phyloP scores from a whole-genome alignment of 495 filamentous ascomycete genomes.

The Choiromyces venosus region DNA sequence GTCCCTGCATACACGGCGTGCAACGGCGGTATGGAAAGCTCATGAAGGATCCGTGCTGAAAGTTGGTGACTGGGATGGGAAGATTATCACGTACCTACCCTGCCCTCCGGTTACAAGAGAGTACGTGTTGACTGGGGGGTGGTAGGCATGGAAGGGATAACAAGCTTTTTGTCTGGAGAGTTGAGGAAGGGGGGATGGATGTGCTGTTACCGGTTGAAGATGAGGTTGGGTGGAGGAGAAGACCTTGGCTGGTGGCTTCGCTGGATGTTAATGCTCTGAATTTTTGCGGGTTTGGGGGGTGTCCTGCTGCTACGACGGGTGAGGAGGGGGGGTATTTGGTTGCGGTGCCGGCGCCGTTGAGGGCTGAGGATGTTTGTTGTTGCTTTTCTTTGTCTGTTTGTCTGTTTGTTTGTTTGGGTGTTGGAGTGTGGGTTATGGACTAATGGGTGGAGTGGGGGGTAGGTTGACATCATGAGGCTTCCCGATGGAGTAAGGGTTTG shows the following conservation, averaged over 20 bases:
- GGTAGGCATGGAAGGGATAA: conserved; percentile 86
- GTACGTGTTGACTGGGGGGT: background rate
- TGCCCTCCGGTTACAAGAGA: conserved; percentile 13
- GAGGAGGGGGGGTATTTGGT: conserved; percentile 52
- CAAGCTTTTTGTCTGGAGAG: conserved; percentile 75
- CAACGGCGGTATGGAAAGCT: conserved; percentile 79
- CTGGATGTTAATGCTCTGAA: conserved; percentile 88
- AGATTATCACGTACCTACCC: conserved; percentile 66
- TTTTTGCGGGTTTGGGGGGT: conserved; percentile 81
- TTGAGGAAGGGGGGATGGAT: conserved; percentile 65
- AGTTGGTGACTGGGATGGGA: conserved; percentile 60
- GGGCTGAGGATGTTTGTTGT: conserved; percentile 62
- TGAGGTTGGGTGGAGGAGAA: conserved; percentile 40
- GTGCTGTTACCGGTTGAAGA: conserved; percentile 64
- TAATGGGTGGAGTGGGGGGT: conserved; percentile 16
- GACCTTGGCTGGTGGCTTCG: conserved; percentile 81
- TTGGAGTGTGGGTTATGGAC: background rate
- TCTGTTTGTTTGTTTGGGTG: background rate
- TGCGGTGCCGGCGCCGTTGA: conserved; percentile 70
- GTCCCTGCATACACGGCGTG: conserved; percentile 74
- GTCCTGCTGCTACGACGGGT: conserved; percentile 6
- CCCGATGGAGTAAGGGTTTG: conserved; percentile 64
- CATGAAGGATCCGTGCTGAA: conserved; percentile 76
- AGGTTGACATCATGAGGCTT: conserved; percentile 83
- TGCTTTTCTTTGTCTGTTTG: too few species aligned